A percentile compares a stretch with the other conserved stretches of the same genome.
phyloP scores from a whole-genome alignment of 169 alveolate species.

The Cryptosporidium meleagridis region DNA sequence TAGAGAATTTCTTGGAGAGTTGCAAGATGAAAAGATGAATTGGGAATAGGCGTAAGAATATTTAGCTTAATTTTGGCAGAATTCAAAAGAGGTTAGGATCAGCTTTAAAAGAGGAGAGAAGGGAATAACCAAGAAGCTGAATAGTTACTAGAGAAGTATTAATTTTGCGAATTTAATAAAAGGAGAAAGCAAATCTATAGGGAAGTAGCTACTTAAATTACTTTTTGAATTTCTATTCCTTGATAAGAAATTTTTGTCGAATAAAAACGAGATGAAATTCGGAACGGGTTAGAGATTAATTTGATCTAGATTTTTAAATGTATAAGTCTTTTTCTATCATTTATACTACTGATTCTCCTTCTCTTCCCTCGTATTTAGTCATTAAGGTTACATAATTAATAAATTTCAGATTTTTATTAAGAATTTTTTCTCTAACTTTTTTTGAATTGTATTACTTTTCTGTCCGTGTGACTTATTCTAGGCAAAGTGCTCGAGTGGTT shows the following conservation, averaged over 20 bases:
- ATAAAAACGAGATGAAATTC: too few species aligned
- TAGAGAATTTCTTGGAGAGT: conserved; percentile 58
- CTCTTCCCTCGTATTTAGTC: too few species aligned
- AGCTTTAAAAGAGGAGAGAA: background rate
- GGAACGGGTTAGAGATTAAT: background rate
- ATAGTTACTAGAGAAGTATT: too few species aligned
- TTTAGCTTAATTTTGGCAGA: background rate
- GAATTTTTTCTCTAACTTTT: background rate
- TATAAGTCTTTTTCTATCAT: too few species aligned
- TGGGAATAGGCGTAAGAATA: conserved; percentile 22
- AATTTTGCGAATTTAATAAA: background rate
- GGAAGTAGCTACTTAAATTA: background rate
- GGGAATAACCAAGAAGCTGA: too few species aligned
- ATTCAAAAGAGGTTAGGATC: background rate
- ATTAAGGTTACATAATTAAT: too few species aligned
- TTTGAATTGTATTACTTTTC: background rate
- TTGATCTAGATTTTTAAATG: background rate
- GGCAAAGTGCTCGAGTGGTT: conserved; percentile 77
- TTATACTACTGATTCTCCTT: too few species aligned
- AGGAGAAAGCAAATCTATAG: background rate
- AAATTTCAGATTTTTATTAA: too few species aligned
- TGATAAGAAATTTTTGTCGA: background rate
- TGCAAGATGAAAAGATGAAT: conserved; percentile 50
- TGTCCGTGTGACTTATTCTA: background rate
- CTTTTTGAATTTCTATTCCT: background rate